Base-by-base conservation (phyloP, 2,329 filamentous ascomycete species). In the Penicillium paneum region DNA sequence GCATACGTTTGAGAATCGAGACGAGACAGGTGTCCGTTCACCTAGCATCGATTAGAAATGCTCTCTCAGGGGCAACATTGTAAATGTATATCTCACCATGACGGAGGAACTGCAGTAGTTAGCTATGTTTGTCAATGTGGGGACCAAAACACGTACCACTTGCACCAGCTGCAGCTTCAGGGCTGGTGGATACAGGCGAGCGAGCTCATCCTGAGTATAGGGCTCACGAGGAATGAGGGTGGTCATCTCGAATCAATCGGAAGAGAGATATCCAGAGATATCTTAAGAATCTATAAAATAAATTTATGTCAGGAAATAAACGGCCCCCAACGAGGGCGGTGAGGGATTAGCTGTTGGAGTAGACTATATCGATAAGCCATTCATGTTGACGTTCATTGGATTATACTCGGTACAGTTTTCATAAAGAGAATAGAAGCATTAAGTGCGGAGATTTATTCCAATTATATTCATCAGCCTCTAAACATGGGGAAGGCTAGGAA, bases 131-230 rank as follows among this genome's bases (percentile, higher is more conserved):
- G 11, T 38, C 34, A 12, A 29, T 21, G 31, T 24, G 19, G 36
- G 29, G 36, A 34, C 21, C 29, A 15, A 11, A 34, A 52, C 36
- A 70, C 81, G 67, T 69, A 86, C 81, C 65, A 97, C 81, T 77
- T 99, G 94, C 46, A 97, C 94, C 56, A 94, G 84, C 71, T 94
- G 89, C 34, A 99, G 84, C 71, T 93, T 83, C 55, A 99, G 80
- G 41, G 82, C 79, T 52, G 85, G 76, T 1, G 94, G 94, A 76
- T 97, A 99, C 55, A 97, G 85, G 66, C 79, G 78, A 40, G 82
- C 79, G 46, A 97, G 83, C 81, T 97, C 92, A 56, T 90, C 86
- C 62, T 86, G 78, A 41, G 87, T 86, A 77, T 97, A 97, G 0
- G 90, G 85, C 53, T 82, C 78, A 54, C 90, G 84, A 45, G 90